Evolutionary conservation across 345 rosid genomes (phyloP).

Genomic region (Lumnitzera racemosa): DNA sequence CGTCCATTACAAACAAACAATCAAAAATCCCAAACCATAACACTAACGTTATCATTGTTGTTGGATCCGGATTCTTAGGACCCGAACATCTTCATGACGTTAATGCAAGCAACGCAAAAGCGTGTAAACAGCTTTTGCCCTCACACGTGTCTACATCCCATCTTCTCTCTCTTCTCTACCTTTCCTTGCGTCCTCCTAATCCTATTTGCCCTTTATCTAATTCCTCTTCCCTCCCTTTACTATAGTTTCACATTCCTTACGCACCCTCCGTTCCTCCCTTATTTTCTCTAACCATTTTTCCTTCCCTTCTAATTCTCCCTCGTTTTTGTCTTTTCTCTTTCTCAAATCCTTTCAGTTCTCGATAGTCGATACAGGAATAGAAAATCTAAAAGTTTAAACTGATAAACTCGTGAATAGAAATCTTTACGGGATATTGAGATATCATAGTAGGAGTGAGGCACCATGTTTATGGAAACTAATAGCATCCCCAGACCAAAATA

Average conservation of each 20-base stretch:
- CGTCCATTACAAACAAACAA: conserved; percentile 10
- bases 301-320: background rate
- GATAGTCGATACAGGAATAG: too few relatives aligned
- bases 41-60: conserved; percentile 16
- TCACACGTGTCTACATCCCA: conserved; percentile 21
- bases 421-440: background rate
- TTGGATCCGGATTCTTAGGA: conserved; percentile 9
- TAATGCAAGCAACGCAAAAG: background rate
- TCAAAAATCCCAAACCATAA: conserved; percentile 2
- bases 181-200: background rate
- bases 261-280: conserved; percentile 12
- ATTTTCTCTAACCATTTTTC: background rate
- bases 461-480: conserved; percentile 17
- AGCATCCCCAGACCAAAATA: conserved; percentile 23
- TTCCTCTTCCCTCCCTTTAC: conserved; percentile 4
- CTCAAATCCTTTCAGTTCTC: too few relatives aligned
- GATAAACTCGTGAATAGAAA: too few relatives aligned
- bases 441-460: conserved; percentile 1
- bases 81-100: conserved; percentile 3
- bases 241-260: conserved; percentile 17
- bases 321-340: too few relatives aligned
- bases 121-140: background rate
- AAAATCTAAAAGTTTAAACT: too few relatives aligned
- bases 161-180: background rate
- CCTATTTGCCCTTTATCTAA: too few relatives aligned